Base-by-base conservation (phyloP, 2,329 filamentous ascomycete species). In the Trichothecium sympodiale region DNA sequence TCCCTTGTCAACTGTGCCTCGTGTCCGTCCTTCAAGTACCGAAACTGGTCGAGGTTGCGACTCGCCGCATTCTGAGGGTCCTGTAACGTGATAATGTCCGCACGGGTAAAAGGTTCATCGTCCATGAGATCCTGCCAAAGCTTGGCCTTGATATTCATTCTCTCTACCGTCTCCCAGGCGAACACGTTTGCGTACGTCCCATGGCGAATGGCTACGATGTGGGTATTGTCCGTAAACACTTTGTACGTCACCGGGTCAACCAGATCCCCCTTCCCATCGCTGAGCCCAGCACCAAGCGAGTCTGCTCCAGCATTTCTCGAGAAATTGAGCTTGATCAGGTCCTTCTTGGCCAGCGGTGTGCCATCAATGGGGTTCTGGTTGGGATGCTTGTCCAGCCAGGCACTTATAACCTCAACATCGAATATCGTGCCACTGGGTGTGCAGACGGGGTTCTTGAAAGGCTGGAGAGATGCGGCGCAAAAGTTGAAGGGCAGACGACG, bases 181-280 rank as follows among this genome's bases (percentile, higher is more conserved):
- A 96, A 98, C 4, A 94, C 91, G 59, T 98, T 98, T 34, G 89
- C 89, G 39, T 88, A 89, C 37, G 70, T 82, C 37, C 75, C 77
- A 57, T 83, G 77, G 38, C 77, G 72, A 43, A 98, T 69, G 13
- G 88, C 89, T 31, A 96, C 85, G 39, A 98, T 85, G 58, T 96
- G 91, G 4, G 91, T 96, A 59, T 96, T 96, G 56, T 98, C 87
- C 32, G 91, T 98, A 51, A 98, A 86, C 29, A 94, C 83, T 59
- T 98, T 98, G 69, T 84, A 96, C 1, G 88, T 95, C 32, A 98
- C 89, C 0, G 91, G 93, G 51, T 98, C 91, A 43, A 96, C 85
- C 50, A 91, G 83, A 49, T 96, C 91, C 36, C 77, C 83, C 41
- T 71, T 67, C 13, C 65, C 70, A 42, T 76, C 71, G 43, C 62